phyloP scores from a whole-genome alignment of 2,329 filamentous ascomycete species.

The Chrysosporium keratinophilum region DNA sequence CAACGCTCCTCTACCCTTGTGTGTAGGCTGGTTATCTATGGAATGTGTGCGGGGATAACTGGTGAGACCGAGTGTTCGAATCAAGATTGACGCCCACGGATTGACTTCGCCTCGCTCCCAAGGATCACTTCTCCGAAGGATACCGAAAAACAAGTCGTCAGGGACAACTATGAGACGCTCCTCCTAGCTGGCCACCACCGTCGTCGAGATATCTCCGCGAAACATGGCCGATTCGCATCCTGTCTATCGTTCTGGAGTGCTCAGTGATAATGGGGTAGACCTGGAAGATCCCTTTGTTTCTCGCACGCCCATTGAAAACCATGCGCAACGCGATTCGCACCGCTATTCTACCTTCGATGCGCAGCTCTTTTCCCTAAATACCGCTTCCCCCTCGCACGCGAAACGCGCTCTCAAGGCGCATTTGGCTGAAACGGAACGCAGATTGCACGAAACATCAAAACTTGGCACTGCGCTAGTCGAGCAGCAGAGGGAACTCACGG shows the following conservation, averaged over 20 bases:
- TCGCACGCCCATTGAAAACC: constrained; percentile 34
- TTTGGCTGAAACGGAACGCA: constrained; percentile 79
- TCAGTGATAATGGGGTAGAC: constrained; percentile 10
- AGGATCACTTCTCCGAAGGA: background rate
- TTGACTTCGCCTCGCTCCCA: constrained; percentile 1
- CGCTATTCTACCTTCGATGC: constrained; percentile 77
- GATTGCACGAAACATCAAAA: constrained; percentile 82
- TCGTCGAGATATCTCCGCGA: background rate
- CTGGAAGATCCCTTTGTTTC: constrained; percentile 51
- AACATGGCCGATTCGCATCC: constrained; percentile 10
- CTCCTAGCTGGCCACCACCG: background rate
- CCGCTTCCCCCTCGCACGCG: constrained; percentile 76
- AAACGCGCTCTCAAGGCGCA: constrained; percentile 85
- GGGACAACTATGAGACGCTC: constrained; percentile 1
- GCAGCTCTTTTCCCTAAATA: constrained; percentile 65
- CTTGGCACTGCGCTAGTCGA: constrained; percentile 78
- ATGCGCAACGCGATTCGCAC: constrained; percentile 40
- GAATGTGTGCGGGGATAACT: constrained; percentile 1
- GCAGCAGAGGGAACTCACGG: constrained; percentile 72
- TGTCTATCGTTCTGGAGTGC: background rate
- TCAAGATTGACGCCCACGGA: background rate
- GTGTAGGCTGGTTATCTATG: background rate
- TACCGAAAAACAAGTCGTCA: background rate
- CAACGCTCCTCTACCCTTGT: background rate
- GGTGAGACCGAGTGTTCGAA: background rate